Conservation (phyloP, 1,284 basidiomycete species). For the Leccinum huronense region DNA sequence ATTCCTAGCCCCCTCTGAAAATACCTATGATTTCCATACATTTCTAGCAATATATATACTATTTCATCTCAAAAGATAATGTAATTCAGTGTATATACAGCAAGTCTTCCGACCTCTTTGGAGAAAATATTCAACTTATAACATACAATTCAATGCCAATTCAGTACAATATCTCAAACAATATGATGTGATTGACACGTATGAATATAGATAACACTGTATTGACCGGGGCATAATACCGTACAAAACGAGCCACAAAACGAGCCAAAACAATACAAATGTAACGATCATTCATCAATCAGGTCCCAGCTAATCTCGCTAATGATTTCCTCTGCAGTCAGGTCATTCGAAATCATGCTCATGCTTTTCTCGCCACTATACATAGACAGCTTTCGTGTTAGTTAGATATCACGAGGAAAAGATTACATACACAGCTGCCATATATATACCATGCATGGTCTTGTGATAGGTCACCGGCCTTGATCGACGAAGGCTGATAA, state of each 20-base stretch:
- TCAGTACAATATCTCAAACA: background rate
- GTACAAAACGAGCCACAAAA: background rate
- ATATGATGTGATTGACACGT: background rate
- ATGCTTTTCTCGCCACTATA: background rate
- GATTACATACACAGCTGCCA: background rate
- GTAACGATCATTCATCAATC: background rate
- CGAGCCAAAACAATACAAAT: background rate
- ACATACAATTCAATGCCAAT: background rate
- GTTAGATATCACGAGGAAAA: background rate
- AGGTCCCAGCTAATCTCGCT: background rate
- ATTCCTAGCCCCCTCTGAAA: conserved; percentile 1
- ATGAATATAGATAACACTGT: background rate
- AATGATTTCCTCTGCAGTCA: background rate
- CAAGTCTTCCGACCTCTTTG: background rate
- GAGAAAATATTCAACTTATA: background rate
- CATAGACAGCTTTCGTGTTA: background rate
- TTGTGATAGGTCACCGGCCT: background rate
- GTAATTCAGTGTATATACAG: background rate
- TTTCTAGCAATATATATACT: background rate
- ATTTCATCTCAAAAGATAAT: background rate
- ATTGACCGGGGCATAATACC: background rate
- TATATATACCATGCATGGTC: background rate
- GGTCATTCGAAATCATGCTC: background rate
- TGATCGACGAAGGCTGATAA: background rate
- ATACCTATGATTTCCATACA: background rate